Percentiles rank a stretch among this genome's conserved stretches.
Evolutionary conservation across 805 yeast species (phyloP).

Genomic region (Ogataea salicorniae): DNA sequence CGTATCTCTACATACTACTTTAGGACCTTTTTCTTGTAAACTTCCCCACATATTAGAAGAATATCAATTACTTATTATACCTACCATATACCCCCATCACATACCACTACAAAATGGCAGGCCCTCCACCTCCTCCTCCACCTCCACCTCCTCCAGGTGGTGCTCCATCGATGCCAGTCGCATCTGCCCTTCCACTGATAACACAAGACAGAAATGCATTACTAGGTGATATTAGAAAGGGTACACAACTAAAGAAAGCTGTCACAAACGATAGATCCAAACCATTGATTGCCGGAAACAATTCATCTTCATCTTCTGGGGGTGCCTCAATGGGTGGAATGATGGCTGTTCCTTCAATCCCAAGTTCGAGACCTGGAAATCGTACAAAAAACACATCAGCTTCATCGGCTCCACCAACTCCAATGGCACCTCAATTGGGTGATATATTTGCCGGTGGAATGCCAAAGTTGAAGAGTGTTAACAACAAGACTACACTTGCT

Average conservation of each 20-base stretch:
- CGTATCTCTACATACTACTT: no score
- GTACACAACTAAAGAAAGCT: slow-evolving; percentile 54
- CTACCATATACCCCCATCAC: neutral
- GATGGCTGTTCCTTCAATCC: slow-evolving; percentile 22
- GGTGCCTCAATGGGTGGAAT: slow-evolving; percentile 8
- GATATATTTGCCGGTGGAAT: slow-evolving; percentile 75
- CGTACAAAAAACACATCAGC: neutral
- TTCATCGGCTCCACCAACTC: slow-evolving; percentile 25
- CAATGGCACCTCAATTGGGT: slow-evolving; percentile 48
- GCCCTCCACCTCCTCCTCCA: slow-evolving; percentile 59
- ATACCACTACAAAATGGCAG: slow-evolving; percentile 29
- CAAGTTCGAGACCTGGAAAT: slow-evolving; percentile 15
- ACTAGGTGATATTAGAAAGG: slow-evolving; percentile 80
- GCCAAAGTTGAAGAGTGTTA: slow-evolving; percentile 55
- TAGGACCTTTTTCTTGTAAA: no score
- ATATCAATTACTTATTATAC: no score
- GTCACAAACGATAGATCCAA: slow-evolving; percentile 63
- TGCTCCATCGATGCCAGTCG: slow-evolving; percentile 27
- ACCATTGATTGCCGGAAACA: slow-evolving; percentile 42
- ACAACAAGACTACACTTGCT: slow-evolving; percentile 12
- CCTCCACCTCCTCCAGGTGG: slow-evolving; percentile 39
- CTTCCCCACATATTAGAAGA: no score
- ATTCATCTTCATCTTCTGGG: slow-evolving; percentile 12
- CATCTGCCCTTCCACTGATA: slow-evolving; percentile 24
- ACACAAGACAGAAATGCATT: slow-evolving; percentile 47